Conservation (phyloP, 1,284 basidiomycete genomes). For the Malassezia japonica region DNA sequence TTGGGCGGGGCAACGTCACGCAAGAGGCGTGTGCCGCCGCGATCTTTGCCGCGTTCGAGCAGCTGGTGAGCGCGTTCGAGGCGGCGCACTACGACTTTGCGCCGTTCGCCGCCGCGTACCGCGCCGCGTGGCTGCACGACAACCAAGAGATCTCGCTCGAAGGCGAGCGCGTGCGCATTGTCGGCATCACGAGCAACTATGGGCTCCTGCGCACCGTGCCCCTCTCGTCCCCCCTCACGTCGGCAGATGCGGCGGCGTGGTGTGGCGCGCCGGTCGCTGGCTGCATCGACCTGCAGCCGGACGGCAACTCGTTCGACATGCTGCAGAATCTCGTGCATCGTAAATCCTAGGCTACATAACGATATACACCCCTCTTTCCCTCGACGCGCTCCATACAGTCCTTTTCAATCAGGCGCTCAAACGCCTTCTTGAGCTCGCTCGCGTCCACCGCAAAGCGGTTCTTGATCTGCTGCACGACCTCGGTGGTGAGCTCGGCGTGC, state of each 20-base stretch:
- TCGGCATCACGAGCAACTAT: conserved; percentile 75
- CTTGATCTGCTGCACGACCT: conserved; percentile 41
- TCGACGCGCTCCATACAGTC: conserved; percentile 46
- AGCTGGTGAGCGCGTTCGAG: conserved; percentile 67
- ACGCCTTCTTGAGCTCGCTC: conserved; percentile 44
- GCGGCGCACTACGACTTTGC: conserved; percentile 48
- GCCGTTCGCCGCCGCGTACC: conserved; percentile 54
- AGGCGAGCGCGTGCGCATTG: conserved; percentile 59
- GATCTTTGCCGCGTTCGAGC: conserved; percentile 69
- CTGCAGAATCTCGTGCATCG: conserved; percentile 70
- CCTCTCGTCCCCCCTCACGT: conserved; percentile 19
- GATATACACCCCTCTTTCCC: conserved; percentile 36
- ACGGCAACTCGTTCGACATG: conserved; percentile 93
- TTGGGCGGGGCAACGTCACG: not conserved
- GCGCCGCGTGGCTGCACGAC: conserved; percentile 77
- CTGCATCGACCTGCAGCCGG: conserved; percentile 67
- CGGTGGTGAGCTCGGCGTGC: conserved; percentile 37
- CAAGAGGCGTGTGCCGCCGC: conserved; percentile 66
- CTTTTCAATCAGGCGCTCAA: conserved; percentile 45
- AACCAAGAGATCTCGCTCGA: conserved; percentile 6
- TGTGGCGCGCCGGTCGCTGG: conserved; percentile 5
- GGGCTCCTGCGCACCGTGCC: conserved; percentile 76
- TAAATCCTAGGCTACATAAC: conserved; percentile 37
- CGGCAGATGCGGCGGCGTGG: conserved; percentile 27
- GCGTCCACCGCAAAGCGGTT: conserved; percentile 37